These are phyloP conservation scores for Didymella sp. DNA, from an alignment of 2,329 filamentous ascomycete species.

Conservation along the genomic window DNA sequence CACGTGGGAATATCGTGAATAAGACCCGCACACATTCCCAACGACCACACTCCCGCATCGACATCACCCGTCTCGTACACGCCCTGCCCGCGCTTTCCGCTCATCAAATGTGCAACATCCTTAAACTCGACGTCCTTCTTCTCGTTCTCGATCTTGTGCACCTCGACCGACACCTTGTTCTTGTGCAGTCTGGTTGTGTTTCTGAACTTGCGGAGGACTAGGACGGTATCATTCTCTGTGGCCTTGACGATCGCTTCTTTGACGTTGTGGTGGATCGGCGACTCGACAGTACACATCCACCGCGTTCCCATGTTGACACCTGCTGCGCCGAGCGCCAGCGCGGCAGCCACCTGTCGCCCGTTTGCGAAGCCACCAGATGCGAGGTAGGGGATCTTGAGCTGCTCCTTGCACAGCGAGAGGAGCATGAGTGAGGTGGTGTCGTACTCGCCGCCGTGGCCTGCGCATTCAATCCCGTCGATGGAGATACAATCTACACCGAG, in stretches of 20 bases:
- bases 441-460: conserved; percentile 59
- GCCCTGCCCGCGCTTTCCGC: conserved; percentile 34
- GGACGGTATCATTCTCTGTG: conserved; percentile 34
- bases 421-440: conserved; percentile 62
- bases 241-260: conserved; percentile 38
- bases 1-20: conserved; percentile 59
- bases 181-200: conserved; percentile 38
- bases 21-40: conserved; percentile 92
- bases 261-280: conserved; percentile 36
- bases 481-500: conserved; percentile 37
- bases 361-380: conserved; percentile 40
- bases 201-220: conserved; percentile 37
- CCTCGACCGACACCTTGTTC: conserved; percentile 36
- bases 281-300: conserved; percentile 39
- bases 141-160: conserved; percentile 35
- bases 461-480: conserved; percentile 40
- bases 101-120: conserved; percentile 41
- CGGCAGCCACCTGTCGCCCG: conserved; percentile 35
- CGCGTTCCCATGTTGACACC: conserved; percentile 41
- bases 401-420: conserved; percentile 32
- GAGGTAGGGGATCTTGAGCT: conserved; percentile 39
- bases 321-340: conserved; percentile 34
- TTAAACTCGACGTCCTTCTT: conserved; percentile 37
- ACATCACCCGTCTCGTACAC: conserved; percentile 40
- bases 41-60: conserved; percentile 57